phyloP scores from a whole-genome alignment of 441 rosid genomes.

The Gossypium lobatum region DNA sequence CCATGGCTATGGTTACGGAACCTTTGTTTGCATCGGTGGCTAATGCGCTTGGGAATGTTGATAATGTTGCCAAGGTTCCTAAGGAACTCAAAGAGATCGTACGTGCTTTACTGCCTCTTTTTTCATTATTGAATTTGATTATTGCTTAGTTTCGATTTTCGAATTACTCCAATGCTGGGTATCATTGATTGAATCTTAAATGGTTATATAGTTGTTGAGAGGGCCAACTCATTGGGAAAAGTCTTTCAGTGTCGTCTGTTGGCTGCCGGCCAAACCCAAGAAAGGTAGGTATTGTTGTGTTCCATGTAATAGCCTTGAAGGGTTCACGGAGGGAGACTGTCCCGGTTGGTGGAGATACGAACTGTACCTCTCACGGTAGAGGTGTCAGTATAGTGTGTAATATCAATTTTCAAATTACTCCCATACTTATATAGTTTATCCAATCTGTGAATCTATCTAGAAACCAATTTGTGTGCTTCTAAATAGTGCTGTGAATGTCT shows the following conservation, averaged over 20 bases:
- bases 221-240: too few relatives aligned
- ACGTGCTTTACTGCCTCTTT: constrained; percentile 9
- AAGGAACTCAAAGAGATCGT: constrained; percentile 83
- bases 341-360: too few relatives aligned
- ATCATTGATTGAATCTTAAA: neutral
- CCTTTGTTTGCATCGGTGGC: constrained; percentile 86
- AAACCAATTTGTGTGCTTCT: neutral
- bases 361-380: too few relatives aligned
- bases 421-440: neutral
- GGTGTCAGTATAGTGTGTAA: too few relatives aligned
- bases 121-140: neutral
- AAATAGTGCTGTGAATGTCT: neutral
- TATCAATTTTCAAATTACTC: too few relatives aligned
- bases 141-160: neutral
- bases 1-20: constrained; percentile 96
- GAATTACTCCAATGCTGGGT: neutral
- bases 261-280: too few relatives aligned
- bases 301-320: too few relatives aligned
- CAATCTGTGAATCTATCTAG: constrained; percentile 12
- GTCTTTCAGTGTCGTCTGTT: too few relatives aligned
- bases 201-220: neutral
- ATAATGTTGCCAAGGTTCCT: constrained; percentile 63
- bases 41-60: constrained; percentile 71
- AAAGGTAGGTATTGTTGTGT: too few relatives aligned
- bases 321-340: too few relatives aligned